Evolutionary conservation across 1,284 basidiomycete species (phyloP).

Genomic region (Moniliophthora roreri): DNA sequence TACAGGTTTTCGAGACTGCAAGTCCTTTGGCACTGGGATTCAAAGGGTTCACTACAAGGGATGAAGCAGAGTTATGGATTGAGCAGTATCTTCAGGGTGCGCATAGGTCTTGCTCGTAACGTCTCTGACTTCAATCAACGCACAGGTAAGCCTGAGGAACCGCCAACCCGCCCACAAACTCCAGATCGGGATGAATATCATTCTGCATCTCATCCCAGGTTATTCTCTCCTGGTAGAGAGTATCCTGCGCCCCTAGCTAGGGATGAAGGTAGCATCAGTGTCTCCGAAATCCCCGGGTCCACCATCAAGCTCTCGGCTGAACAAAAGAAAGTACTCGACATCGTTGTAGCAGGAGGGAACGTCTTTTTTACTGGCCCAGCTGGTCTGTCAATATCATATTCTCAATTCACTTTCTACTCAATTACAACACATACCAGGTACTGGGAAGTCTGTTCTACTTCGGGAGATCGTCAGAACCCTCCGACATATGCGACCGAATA

Average conservation of each 20-base stretch:
- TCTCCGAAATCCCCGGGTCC: neutral
- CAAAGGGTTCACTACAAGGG: neutral
- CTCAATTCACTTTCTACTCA: neutral
- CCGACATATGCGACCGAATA: conserved; percentile 45
- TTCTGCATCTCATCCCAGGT: no score
- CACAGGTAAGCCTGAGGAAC: neutral
- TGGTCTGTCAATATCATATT: conserved; percentile 36
- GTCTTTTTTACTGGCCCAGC: conserved; percentile 87
- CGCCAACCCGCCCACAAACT: conserved; percentile 1
- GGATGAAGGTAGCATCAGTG: neutral
- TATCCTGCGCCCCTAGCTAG: conserved; percentile 19
- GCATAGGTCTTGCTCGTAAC: no score
- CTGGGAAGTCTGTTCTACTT: conserved; percentile 90
- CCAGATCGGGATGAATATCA: neutral
- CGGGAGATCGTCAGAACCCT: conserved; percentile 80
- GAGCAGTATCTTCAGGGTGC: neutral
- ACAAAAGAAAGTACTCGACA: conserved; percentile 32
- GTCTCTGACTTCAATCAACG: no score
- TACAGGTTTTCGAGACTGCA: neutral
- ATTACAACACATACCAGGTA: conserved; percentile 48
- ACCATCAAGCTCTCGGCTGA: conserved; percentile 32
- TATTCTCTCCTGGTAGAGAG: no score
- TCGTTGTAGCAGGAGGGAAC: conserved; percentile 31
- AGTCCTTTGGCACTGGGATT: neutral
- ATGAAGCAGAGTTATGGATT: conserved; percentile 10